Evolutionary conservation across 257 asterid genomes (phyloP).

Genomic region (Scutellaria baicalensis): DNA sequence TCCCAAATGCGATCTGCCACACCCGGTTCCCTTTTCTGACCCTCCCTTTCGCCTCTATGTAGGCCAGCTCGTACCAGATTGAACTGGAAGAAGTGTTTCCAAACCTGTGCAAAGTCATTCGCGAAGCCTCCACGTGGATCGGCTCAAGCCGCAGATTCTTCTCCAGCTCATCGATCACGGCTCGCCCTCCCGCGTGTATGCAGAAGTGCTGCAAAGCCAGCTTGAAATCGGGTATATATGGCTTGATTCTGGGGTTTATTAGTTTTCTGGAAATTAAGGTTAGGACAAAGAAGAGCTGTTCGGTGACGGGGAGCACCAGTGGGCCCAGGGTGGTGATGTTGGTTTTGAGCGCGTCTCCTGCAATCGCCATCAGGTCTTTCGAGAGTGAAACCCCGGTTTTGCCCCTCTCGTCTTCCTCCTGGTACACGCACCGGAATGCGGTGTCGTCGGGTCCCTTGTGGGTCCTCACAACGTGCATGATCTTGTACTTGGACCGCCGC

Average conservation of each 20-base stretch:
- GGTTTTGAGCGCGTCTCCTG: conserved; percentile 23
- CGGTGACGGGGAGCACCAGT: conserved; percentile 24
- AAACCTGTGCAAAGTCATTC: conserved; percentile 37
- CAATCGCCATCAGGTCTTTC: conserved; percentile 23
- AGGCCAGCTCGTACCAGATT: conserved; percentile 30
- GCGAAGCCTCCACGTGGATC: conserved; percentile 27
- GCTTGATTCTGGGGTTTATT: conserved; percentile 5
- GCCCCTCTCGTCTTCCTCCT: conserved; percentile 19
- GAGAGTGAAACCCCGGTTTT: conserved; percentile 23
- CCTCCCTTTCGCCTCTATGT: conserved; percentile 30
- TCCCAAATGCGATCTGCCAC: conserved; percentile 39
- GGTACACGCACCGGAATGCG: conserved; percentile 27
- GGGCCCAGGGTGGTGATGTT: conserved; percentile 31
- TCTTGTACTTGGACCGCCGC: conserved; percentile 22
- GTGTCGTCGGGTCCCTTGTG: conserved; percentile 20
- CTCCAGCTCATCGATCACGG: conserved; percentile 36
- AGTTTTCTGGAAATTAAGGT: conserved; percentile 15
- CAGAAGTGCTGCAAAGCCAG: conserved; percentile 31
- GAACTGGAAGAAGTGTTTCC: conserved; percentile 37
- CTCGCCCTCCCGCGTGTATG: conserved; percentile 36
- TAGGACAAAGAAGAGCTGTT: conserved; percentile 16
- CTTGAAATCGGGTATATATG: conserved; percentile 36
- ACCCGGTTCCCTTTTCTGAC: conserved; percentile 26
- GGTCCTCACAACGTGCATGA: conserved; percentile 21
- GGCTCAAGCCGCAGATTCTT: conserved; percentile 19